phyloP scores from a whole-genome alignment of 805 yeast species.

The Saturnispora quitensis region DNA sequence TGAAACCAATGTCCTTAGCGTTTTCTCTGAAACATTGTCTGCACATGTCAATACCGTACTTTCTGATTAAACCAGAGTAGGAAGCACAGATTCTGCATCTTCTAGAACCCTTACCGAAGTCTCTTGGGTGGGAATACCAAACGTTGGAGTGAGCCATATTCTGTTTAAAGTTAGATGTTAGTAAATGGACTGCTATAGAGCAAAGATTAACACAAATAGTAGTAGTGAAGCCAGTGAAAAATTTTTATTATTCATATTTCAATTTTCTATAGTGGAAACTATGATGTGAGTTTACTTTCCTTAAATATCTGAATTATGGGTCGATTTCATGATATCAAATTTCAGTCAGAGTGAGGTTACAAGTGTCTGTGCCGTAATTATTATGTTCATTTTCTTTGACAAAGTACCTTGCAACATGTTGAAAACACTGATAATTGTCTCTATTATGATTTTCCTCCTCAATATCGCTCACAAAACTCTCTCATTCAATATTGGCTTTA shows the following conservation, averaged over 20 bases:
- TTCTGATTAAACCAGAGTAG: slow-evolving; percentile 99
- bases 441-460: not conserved
- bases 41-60: slow-evolving; percentile 98
- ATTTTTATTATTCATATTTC: not conserved
- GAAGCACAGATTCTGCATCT: slow-evolving; percentile 99
- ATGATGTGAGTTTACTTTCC: no score
- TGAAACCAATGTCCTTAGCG: slow-evolving; percentile 98
- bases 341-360: no score
- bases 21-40: slow-evolving; percentile 99
- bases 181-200: slow-evolving; percentile 8
- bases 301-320: no score
- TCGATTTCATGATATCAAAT: no score
- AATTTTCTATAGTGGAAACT: no score
- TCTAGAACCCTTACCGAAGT: slow-evolving; percentile 99
- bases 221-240: not conserved
- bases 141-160: slow-evolving; percentile 99
- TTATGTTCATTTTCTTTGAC: not conserved
- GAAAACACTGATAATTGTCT: not conserved
- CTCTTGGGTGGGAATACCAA: slow-evolving; percentile 99
- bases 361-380: no score
- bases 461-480: not conserved
- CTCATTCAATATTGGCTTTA: not conserved
- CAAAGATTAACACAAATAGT: no score
- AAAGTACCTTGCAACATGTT: no score
- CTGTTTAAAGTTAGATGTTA: slow-evolving; percentile 25